These are phyloP conservation scores for Mollisiaceae sp. DNA, from an alignment of 2,329 filamentous ascomycete genomes.

Conservation along the genomic window DNA sequence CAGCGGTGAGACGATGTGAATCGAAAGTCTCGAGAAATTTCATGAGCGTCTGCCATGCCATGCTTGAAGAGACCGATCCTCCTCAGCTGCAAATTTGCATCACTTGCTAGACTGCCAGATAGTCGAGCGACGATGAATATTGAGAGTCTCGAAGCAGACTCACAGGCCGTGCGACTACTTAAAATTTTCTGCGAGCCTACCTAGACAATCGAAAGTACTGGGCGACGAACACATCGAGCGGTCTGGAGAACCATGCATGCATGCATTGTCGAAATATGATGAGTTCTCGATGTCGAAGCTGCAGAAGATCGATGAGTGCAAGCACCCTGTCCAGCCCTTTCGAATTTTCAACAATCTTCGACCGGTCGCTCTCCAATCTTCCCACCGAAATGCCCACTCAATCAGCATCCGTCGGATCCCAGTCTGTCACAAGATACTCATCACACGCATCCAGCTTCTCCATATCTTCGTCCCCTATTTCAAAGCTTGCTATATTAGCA, in stretches of 20 bases:
- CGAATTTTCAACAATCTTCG: neutral
- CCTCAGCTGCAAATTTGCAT: too few species aligned
- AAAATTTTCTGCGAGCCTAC: neutral
- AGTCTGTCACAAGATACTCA: constrained; percentile 75
- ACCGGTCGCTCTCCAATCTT: neutral
- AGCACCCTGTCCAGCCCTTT: neutral
- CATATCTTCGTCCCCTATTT: constrained; percentile 69
- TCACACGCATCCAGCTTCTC: constrained; percentile 66
- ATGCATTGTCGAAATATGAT: neutral
- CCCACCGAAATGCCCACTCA: constrained; percentile 20
- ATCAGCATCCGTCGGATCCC: constrained; percentile 55
- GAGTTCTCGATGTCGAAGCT: neutral
- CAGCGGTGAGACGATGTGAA: too few species aligned
- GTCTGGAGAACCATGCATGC: neutral
- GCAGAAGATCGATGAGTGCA: neutral
- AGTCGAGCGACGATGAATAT: too few species aligned
- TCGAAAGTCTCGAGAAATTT: too few species aligned
- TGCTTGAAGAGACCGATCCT: too few species aligned
- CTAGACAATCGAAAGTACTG: neutral
- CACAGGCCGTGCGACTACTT: too few species aligned
- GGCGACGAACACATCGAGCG: neutral
- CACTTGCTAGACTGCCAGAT: too few species aligned
- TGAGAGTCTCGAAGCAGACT: too few species aligned
- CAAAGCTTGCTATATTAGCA: constrained; percentile 62
- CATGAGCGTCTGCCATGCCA: too few species aligned